A percentile compares a stretch with the other conserved stretches of the same genome.
These are phyloP conservation scores for Anisogramma anomala DNA, from an alignment of 2,329 filamentous ascomycete genomes.

Conservation along the genomic window DNA sequence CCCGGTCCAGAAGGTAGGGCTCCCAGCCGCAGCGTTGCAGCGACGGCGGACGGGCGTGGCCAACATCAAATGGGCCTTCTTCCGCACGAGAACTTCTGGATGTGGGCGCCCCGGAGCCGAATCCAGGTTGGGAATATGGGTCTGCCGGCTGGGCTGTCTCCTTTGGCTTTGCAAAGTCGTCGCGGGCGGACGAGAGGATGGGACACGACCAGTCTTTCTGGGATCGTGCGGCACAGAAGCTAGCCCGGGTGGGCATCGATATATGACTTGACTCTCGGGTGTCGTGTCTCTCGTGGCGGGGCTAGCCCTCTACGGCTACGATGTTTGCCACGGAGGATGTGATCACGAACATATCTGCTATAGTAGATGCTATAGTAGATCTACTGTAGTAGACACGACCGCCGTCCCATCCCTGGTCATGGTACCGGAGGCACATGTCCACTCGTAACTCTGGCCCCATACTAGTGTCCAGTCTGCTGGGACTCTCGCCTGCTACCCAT, in stretches of 20 bases:
- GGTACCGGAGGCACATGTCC: neutral
- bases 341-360: too few species aligned
- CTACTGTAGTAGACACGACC: neutral
- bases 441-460: slow-evolving; percentile 1
- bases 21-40: neutral
- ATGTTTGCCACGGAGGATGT: too few species aligned
- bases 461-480: slow-evolving; percentile 7
- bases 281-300: neutral
- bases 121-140: neutral
- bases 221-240: neutral
- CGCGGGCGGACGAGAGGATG: neutral
- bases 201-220: neutral
- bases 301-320: too few species aligned
- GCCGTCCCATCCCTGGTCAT: too few species aligned
- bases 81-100: neutral
- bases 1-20: neutral
- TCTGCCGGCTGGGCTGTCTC: neutral
- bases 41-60: neutral
- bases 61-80: neutral
- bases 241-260: neutral
- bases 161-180: too few species aligned
- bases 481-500: neutral
- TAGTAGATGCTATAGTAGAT: too few species aligned
- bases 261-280: slow-evolving; percentile 1
- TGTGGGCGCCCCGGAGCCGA: neutral